phyloP scores from a whole-genome alignment of 805 yeast genomes.

The Maudiozyma saulgeensis region DNA sequence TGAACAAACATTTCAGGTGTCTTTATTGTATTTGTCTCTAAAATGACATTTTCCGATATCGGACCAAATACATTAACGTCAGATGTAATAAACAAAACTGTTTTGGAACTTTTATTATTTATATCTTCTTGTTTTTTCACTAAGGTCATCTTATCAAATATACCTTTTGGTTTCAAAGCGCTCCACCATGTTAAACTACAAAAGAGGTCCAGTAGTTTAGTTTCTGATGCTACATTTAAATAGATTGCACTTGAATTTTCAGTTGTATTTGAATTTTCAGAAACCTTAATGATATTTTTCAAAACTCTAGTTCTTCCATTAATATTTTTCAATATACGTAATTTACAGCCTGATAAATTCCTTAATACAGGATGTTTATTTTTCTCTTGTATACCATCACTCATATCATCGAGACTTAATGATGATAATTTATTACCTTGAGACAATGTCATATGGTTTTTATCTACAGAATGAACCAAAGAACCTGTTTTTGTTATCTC shows the following conservation, averaged over 20 bases:
- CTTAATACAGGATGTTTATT: constrained; percentile 11
- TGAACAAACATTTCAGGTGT: constrained; percentile 1
- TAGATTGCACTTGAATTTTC: constrained; percentile 6
- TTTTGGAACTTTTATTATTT: not conserved
- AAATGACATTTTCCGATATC: constrained; percentile 13
- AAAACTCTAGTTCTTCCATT: constrained; percentile 1
- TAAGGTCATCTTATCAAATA: constrained; percentile 39
- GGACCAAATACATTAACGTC: constrained; percentile 56
- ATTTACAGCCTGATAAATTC: constrained; percentile 18
- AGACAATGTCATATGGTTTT: not conserved
- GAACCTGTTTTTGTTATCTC: constrained; percentile 14
- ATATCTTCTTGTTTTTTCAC: not conserved
- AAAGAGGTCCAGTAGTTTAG: constrained; percentile 34
- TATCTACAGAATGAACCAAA: constrained; percentile 11
- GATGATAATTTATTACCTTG: not conserved
- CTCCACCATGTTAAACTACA: constrained; percentile 49
- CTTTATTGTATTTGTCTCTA: constrained; percentile 4
- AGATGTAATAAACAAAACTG: constrained; percentile 46
- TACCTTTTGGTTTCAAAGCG: constrained; percentile 40
- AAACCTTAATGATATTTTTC: constrained; percentile 12
- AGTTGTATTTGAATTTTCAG: constrained; percentile 1
- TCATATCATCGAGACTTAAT: too few species aligned
- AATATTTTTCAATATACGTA: constrained; percentile 10
- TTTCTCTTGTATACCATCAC: not conserved
- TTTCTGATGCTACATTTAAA: constrained; percentile 13